Base-by-base conservation (phyloP, 768 basidiomycete genomes). In the Xanthoconium purpureum region DNA sequence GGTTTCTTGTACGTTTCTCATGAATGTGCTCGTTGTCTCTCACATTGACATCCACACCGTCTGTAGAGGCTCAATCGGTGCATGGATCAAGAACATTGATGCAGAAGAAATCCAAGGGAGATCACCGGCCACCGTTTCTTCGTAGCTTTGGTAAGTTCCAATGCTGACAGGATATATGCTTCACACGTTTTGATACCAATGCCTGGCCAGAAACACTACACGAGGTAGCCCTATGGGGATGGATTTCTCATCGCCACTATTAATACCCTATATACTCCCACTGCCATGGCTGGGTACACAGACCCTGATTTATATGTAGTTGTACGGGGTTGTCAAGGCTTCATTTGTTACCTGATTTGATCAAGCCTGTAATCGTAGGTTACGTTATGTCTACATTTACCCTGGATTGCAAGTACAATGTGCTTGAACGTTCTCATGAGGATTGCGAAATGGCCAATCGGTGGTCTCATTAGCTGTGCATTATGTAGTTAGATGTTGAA, bases 51-150 rank as follows among this genome's bases (percentile, higher is more conserved):
- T 33, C 55, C 2, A 52, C 18, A 10, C 18, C 18, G 39, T 24
- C 66, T 58, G 55, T 63, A 94, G 94, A 57, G 96, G 96, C 47
- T 81, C 93, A 6, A 91, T 98, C 57, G 96, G 96, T 6, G 97
- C 97, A 45, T 99, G 96, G 96, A 89, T 99, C 70, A 93, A 91
- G 77, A 97, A 96, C 71, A 93, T 98, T 58, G 88, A 85, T 52
- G 73, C 80, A 35, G 74, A 75, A 30, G 66, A 60, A 49, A 60
- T 50, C 28, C 58, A 66, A 24, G 56, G 54, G 24, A 53, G 54
- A 32, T 51, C 49, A 28, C 29, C 45, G 2, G 29, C 47, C 45
- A 45, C 44, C 10, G 30, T 51, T 43, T 59, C 54, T 24, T 69
- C 51, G 28, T 61, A 46, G 45, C 11, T 38, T 40, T 20, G 49